phyloP scores from a whole-genome alignment of 2,329 filamentous ascomycete species.

The Lachnellula arida region DNA sequence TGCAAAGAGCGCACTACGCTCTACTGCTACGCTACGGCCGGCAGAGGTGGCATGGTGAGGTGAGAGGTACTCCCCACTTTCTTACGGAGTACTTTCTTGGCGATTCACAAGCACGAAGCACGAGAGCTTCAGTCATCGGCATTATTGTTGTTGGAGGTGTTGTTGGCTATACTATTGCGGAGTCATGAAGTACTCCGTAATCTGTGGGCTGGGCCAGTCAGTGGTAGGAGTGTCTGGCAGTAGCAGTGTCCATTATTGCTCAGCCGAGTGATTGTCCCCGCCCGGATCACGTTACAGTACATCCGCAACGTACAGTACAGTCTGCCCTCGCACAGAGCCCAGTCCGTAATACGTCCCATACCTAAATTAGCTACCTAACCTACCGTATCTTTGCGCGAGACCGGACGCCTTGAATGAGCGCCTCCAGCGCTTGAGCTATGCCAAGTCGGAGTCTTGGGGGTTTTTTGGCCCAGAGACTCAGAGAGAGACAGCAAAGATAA shows the following conservation, averaged over 20 bases:
- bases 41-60: not conserved
- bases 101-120: not conserved
- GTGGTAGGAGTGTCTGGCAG: too few relatives aligned
- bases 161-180: not conserved
- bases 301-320: not conserved
- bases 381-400: not conserved
- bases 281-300: not conserved
- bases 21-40: not conserved
- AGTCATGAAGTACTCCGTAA: too few relatives aligned
- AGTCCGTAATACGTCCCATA: not conserved
- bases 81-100: not conserved
- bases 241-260: too few relatives aligned
- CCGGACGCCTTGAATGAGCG: not conserved
- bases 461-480: too few relatives aligned
- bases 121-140: not conserved
- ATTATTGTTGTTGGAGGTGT: not conserved
- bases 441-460: not conserved
- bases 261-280: not conserved
- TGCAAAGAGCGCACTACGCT: slow-evolving; percentile 2
- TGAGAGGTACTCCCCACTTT: not conserved
- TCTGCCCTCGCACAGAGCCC: not conserved
- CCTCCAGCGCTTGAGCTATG: not conserved
- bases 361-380: not conserved
- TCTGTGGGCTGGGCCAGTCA: too few relatives aligned
- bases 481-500: not conserved